Evolutionary conservation across 352 stramenopile genomes (phyloP), one percentile per base, ranked within the genome.

Genomic region (Globisporangium irregulare): DNA sequence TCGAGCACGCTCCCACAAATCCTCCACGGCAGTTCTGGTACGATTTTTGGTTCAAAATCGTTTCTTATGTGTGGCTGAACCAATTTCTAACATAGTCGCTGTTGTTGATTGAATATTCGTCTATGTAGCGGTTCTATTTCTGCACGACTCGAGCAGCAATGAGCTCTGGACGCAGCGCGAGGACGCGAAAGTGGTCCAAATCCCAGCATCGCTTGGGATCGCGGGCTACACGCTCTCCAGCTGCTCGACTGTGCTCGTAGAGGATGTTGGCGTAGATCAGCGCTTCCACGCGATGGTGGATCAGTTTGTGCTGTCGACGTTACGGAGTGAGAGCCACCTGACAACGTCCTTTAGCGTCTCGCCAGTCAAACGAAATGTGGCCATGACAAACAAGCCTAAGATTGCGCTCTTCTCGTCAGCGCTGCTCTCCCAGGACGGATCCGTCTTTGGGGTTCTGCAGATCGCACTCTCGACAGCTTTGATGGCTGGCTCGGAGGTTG

Each of bases 251-350:
- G 15, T 90, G 1, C 57, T 87, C 0, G 70, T 86, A 10, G 69
- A 73, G 4, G 77, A 89, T 62, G 64, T 83, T 14, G 46, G 69
- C 25, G n/a, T 61, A 0, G 80, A 93, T 62, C 59, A 69, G 14
- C 73, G 83, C 0, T 93, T 88, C 59, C 80, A 92, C 70, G 78
- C 81, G 4, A 79, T 89, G 62, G 73, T 93, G 0, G 85, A 93
- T 46, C 81, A 93, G 46, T 76, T 89, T 32, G 78, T 77, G 1
- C 8, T 90, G 12, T 69, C 59, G 18, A 57, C 60, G 0, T 59
- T 87, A 27, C 56, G 34, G 15, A 12, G 5, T 7, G 9, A 59
- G 22, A 27, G 18, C 6, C 24, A 41, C n/a, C 18, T 27, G 32
- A 53, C 50, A 4, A 27, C 43, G 9, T 55, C 34, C 1, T 24